These are phyloP conservation scores for Ophiostoma australiae DNA, from an alignment of 2,329 filamentous ascomycete species.

Conservation along the genomic window DNA sequence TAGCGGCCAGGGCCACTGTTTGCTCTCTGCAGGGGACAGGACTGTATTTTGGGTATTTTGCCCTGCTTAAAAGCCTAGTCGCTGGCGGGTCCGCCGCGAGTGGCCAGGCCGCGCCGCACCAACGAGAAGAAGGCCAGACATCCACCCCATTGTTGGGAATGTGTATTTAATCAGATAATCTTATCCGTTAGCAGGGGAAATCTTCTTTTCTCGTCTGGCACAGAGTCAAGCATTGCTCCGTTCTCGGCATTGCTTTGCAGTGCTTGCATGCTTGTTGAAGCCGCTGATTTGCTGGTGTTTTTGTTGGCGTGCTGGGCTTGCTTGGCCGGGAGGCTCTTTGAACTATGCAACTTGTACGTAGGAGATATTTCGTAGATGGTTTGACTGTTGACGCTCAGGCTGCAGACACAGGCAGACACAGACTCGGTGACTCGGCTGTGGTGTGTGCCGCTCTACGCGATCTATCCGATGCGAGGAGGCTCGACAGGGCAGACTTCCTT, in stretches of 20 bases:
- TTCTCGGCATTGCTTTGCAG: slow-evolving; percentile 2
- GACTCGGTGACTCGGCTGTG: no score
- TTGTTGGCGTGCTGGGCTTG: background rate
- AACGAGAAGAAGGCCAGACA: background rate
- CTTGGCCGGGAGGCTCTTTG: background rate
- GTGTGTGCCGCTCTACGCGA: no score
- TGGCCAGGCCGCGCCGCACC: background rate
- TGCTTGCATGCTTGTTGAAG: background rate
- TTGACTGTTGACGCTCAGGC: no score
- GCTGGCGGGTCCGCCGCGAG: background rate
- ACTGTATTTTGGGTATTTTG: background rate
- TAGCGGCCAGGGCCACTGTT: no score
- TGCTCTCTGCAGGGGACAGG: no score
- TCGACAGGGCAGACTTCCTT: no score
- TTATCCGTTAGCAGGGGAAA: background rate
- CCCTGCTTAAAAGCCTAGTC: background rate
- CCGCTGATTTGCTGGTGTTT: background rate
- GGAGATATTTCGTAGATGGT: no score
- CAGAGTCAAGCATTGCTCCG: slow-evolving; percentile 1
- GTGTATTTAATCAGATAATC: slow-evolving; percentile 8
- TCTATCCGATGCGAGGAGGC: no score
- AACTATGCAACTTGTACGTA: no score
- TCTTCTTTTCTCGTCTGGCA: background rate
- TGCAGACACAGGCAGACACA: no score
- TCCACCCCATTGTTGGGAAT: slow-evolving; percentile 3